phyloP scores from a whole-genome alignment of 768 basidiomycete species.

The Clavulina sp. region DNA sequence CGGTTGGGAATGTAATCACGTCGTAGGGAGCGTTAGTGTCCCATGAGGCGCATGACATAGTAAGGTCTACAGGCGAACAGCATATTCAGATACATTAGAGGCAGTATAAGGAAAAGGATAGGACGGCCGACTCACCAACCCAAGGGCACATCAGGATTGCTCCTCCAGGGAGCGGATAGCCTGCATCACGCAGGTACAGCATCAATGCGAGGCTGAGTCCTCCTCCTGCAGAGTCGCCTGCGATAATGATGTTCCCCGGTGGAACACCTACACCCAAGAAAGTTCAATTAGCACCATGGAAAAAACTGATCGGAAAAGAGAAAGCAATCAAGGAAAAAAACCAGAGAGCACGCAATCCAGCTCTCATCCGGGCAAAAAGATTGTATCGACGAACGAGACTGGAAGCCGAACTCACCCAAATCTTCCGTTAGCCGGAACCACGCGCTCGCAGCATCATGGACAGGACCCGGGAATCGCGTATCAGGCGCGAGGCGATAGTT shows the following conservation, averaged over 20 bases:
- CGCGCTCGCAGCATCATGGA: constrained; percentile 68
- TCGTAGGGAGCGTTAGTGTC: constrained; percentile 81
- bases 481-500: constrained; percentile 96
- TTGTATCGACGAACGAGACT: too few relatives aligned
- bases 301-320: too few relatives aligned
- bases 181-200: constrained; percentile 89
- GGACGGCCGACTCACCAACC: constrained; percentile 50
- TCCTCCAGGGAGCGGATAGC: constrained; percentile 66
- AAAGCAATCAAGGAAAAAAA: too few relatives aligned
- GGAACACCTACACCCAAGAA: too few relatives aligned
- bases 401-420: too few relatives aligned
- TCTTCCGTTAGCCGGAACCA: constrained; percentile 81
- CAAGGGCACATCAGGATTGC: constrained; percentile 86
- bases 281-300: too few relatives aligned
- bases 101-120: background rate
- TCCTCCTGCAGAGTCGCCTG: constrained; percentile 88
- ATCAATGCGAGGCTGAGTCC: constrained; percentile 68
- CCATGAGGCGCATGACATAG: constrained; percentile 98
- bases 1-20: constrained; percentile 53
- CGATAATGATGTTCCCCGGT: constrained; percentile 73
- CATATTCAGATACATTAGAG: background rate
- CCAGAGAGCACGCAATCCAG: too few relatives aligned
- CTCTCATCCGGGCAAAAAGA: too few relatives aligned
- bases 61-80: constrained; percentile 41
- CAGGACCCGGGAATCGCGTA: constrained; percentile 79